phyloP scores from a whole-genome alignment of 768 basidiomycete genomes.

The Dioszegia crocea region DNA sequence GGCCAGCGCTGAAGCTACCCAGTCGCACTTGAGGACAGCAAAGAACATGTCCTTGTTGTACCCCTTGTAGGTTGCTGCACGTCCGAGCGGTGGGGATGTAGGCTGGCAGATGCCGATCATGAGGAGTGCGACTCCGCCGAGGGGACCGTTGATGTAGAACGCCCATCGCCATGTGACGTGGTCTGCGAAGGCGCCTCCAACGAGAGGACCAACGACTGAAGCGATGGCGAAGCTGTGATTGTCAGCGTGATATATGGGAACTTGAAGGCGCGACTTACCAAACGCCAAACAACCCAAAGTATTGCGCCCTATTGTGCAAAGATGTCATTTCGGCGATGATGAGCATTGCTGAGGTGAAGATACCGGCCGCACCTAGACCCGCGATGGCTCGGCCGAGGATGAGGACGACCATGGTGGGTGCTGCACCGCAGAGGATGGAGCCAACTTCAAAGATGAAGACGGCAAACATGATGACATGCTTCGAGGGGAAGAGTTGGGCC shows the following conservation, averaged over 20 bases:
- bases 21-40: slow-evolving; percentile 41
- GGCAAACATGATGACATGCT: slow-evolving; percentile 44
- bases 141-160: slow-evolving; percentile 53
- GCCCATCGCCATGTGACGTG: slow-evolving; percentile 55
- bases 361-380: slow-evolving; percentile 55
- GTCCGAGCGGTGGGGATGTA: slow-evolving; percentile 35
- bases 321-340: slow-evolving; percentile 43
- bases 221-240: slow-evolving; percentile 51
- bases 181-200: slow-evolving; percentile 55
- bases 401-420: slow-evolving; percentile 41
- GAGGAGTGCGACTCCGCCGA: slow-evolving; percentile 36
- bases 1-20: slow-evolving; percentile 31
- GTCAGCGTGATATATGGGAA: background rate
- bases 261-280: slow-evolving; percentile 20
- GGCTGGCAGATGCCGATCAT: slow-evolving; percentile 35
- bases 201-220: slow-evolving; percentile 54
- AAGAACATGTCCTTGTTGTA: slow-evolving; percentile 41
- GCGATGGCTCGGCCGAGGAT: slow-evolving; percentile 54
- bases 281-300: slow-evolving; percentile 46
- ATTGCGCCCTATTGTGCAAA: slow-evolving; percentile 35
- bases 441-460: slow-evolving; percentile 55
- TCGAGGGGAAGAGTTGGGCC: slow-evolving; percentile 46
- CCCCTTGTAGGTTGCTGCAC: slow-evolving; percentile 38
- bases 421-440: slow-evolving; percentile 53
- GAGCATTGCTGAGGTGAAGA: slow-evolving; percentile 42